phyloP scores from a whole-genome alignment of 106 monocot species.

The Dioscorea dumetorum region DNA sequence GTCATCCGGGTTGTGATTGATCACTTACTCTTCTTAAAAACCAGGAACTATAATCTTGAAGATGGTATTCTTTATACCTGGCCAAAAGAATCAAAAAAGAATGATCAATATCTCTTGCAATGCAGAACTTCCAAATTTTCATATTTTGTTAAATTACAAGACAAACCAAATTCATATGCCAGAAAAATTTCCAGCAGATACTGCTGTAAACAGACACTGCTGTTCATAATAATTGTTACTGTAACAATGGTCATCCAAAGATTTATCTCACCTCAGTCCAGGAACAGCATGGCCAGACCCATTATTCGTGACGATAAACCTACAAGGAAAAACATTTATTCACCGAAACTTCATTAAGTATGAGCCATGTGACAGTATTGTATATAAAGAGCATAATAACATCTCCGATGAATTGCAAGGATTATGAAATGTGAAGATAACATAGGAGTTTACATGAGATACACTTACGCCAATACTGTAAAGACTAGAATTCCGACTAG shows the following conservation, averaged over 20 bases:
- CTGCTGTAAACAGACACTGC: too few species aligned
- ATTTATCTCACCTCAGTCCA: conserved; percentile 52
- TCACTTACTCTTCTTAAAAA: conserved; percentile 67
- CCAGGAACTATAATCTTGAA: conserved; percentile 89
- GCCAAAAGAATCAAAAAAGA: not conserved
- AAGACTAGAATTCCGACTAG: conserved; percentile 81
- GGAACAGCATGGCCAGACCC: conserved; percentile 76
- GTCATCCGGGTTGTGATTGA: not conserved
- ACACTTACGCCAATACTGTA: conserved; percentile 86
- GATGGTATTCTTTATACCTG: conserved; percentile 97
- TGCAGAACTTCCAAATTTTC: too few species aligned
- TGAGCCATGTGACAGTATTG: too few species aligned
- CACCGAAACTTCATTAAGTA: too few species aligned
- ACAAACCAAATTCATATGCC: too few species aligned
- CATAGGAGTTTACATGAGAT: not conserved
- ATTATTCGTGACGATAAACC: conserved; percentile 88
- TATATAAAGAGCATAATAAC: not conserved
- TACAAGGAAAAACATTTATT: conserved; percentile 12
- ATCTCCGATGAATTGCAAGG: too few species aligned
- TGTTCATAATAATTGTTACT: not conserved
- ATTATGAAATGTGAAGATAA: not conserved
- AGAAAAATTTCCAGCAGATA: too few species aligned
- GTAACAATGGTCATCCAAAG: not conserved
- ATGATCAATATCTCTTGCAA: too few species aligned
- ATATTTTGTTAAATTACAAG: too few species aligned